Base-by-base conservation (phyloP, 2,329 filamentous ascomycete species). In the Clonostachys sp. region DNA sequence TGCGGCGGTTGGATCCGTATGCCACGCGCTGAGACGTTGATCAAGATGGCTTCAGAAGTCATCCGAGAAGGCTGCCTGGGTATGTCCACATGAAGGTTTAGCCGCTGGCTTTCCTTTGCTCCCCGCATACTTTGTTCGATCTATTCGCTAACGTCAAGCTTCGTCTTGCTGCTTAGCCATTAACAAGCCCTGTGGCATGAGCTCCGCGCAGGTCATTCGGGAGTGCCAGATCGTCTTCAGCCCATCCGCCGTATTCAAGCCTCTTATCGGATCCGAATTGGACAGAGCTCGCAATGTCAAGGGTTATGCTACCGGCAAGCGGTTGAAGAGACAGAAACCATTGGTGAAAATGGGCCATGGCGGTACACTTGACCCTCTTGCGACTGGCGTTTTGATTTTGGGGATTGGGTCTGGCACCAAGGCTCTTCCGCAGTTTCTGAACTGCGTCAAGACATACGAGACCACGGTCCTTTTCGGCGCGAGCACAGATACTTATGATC, bases 361-460 rank as follows among this genome's bases (percentile, higher is more conserved):
- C 51, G 94, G 94, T 41, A 99, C 94, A 2, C 79, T 99, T 16
- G 94, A 99, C 61, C 94, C 94, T 24, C 78, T 96, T 58, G 94
- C 94, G 9, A 96, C 91, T 2, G 94, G 94, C 42, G 89, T 99
- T 20, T 78, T 99, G 44, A 91, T 97, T 53, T 76, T 94, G 7
- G 94, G 92, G 48, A 77, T 96, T 45, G 94, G 92, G 35, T 83
- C 80, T 50, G 94, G 89, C 38, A 99, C 94, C 47, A 99, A 97
- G 67, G 73, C 79, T 13, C 78, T 99, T 2, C 73, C 80, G 39
- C 74, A 82, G 35, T 97, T 96, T 64, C 75, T 97, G 41, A 77
- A 81, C 47, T 96, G 94, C 73, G 95, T 87, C 43, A 99, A 99
- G 73, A 87, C 83, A 1, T 99, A 99, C 67, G 92, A 97, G 67